Evolutionary conservation across 2,329 filamentous ascomycete species (phyloP), one percentile per base, ranked within the genome.

Genomic region (Biscogniauxia mediterranea): DNA sequence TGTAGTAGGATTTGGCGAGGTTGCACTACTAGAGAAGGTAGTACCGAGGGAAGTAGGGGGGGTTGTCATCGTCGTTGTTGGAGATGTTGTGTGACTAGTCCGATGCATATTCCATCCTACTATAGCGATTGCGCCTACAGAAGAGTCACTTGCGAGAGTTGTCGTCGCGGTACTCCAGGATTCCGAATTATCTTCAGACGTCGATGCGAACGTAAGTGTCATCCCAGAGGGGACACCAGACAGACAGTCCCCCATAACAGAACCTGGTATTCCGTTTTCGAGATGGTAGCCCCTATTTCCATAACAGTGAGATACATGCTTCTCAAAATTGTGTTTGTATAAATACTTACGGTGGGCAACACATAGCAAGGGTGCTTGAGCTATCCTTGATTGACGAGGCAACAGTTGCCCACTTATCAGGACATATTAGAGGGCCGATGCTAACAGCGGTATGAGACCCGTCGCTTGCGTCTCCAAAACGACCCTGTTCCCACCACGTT

Each of bases 401-500:
- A 32, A 66, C 53, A 19, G 63, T 68, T 20, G 38, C 20, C 65
- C 63, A 68, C 8, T 60, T 51, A 9, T 64, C 32, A 25, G 65
- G 65, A 13, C 65, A 67, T 5, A 49, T 55, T 38, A 68, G 32
- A 38, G 65, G 66, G 8, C 65, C 66, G 5, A 66, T 20, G 42
- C 63, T 67, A 13, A 66, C 42, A 42, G 65, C 63, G 15, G 64
- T 68, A 51, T 68, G 64, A 20, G 46, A 57, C 1, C 51, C 38
- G 19, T 61, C 17, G n/a, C 50, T 53, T 21, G 38, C 51, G 7
- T 15, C 50, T 20, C 62, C 62, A 20, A 68, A 54, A 5, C 61
- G 61, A 7, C 59, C 62, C 50, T 68, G 62, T 50, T 66, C 64
- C 62, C 62, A 68, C 63, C 63, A 66, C 1, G 66, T 66, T n/a